These are phyloP conservation scores for Phytopythium delawarense DNA, from an alignment of 352 stramenopile genomes.

Conservation along the genomic window DNA sequence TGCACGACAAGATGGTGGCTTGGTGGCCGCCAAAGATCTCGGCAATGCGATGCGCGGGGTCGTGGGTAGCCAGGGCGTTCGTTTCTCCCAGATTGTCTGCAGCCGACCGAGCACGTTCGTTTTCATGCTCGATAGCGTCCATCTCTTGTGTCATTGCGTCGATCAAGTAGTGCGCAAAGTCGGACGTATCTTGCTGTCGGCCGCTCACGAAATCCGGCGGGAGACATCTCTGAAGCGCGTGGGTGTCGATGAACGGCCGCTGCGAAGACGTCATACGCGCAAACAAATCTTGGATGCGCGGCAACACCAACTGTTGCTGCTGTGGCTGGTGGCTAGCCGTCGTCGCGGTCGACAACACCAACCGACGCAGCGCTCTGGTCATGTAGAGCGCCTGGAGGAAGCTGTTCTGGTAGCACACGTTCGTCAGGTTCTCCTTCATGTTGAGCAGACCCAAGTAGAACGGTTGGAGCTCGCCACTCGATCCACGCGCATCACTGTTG, in stretches of 20 bases:
- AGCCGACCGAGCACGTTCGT: background rate
- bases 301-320: slow-evolving; percentile 37
- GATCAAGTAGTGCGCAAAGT: slow-evolving; percentile 86
- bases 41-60: slow-evolving; percentile 52
- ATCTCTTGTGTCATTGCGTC: slow-evolving; percentile 74
- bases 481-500: background rate
- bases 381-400: slow-evolving; percentile 87
- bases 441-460: slow-evolving; percentile 86
- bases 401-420: slow-evolving; percentile 90
- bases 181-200: slow-evolving; percentile 81
- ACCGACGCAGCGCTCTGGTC: slow-evolving; percentile 75
- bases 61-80: background rate
- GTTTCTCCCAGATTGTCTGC: background rate
- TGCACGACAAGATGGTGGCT: slow-evolving; percentile 81
- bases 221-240: slow-evolving; percentile 68
- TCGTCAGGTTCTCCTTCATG: slow-evolving; percentile 88
- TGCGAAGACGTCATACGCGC: slow-evolving; percentile 68
- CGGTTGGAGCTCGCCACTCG: slow-evolving; percentile 35
- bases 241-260: slow-evolving; percentile 54
- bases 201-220: slow-evolving; percentile 74
- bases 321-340: background rate
- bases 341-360: slow-evolving; percentile 45
- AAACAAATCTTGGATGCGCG: slow-evolving; percentile 70
- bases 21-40: slow-evolving; percentile 78
- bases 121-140: slow-evolving; percentile 27